phyloP scores from a whole-genome alignment of 2,329 filamentous ascomycete species.

The Sporothrix globosa region DNA sequence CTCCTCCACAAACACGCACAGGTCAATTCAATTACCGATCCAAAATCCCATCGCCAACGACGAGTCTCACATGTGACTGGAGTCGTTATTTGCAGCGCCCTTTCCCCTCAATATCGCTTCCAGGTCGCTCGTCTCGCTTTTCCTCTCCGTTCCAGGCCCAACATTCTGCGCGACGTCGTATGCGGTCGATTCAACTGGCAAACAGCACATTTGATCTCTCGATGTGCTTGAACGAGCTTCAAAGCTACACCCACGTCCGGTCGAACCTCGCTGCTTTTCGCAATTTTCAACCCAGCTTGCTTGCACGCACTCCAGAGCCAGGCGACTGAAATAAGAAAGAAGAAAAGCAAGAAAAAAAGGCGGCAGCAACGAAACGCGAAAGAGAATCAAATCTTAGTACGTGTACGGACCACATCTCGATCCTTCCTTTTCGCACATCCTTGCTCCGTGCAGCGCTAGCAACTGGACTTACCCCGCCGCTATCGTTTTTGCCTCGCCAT shows the following conservation, averaged over 20 bases:
- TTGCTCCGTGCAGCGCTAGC: conserved; percentile 20
- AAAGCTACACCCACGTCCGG: background rate
- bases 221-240: background rate
- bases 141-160: background rate
- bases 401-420: conserved; percentile 22
- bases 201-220: background rate
- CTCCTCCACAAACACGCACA: background rate
- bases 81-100: background rate
- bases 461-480: conserved; percentile 15
- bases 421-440: background rate
- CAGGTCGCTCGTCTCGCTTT: background rate
- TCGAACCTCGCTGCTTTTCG: conserved; percentile 2
- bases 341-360: no score
- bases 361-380: background rate
- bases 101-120: background rate
- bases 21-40: background rate
- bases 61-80: background rate
- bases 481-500: background rate
- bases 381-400: background rate
- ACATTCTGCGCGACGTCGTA: background rate
- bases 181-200: background rate
- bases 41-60: background rate
- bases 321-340: background rate
- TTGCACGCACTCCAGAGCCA: background rate
- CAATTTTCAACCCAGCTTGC: background rate